Percentiles rank a stretch among this genome's conserved stretches.
These are phyloP conservation scores for Phytophthora pistaciae DNA, from an alignment of 352 stramenopile genomes.

Conservation along the genomic window DNA sequence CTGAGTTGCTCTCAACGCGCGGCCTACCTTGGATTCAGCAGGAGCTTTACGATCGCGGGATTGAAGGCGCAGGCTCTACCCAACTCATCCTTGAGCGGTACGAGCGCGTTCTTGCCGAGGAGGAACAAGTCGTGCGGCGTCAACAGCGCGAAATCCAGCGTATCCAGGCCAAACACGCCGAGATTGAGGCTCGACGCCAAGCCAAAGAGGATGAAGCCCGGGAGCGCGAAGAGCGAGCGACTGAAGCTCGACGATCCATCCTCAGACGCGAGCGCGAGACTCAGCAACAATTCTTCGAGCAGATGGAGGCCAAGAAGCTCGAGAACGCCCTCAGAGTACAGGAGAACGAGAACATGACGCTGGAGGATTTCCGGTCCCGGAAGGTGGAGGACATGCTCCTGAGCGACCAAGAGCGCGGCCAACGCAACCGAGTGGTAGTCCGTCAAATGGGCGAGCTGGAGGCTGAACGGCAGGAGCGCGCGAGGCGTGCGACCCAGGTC, in stretches of 20 bases:
- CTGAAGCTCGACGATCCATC: constrained; percentile 49
- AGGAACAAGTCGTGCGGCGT: constrained; percentile 32
- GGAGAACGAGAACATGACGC: constrained; percentile 61
- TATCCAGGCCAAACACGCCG: constrained; percentile 33
- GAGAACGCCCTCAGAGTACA: constrained; percentile 41
- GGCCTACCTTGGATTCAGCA: constrained; percentile 84
- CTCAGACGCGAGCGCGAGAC: constrained; percentile 51
- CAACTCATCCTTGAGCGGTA: constrained; percentile 56
- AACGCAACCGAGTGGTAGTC: constrained; percentile 48
- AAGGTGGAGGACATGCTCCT: constrained; percentile 51
- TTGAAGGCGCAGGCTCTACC: constrained; percentile 63
- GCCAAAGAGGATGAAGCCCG: constrained; percentile 47
- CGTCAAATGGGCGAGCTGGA: constrained; percentile 61
- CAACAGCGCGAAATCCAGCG: constrained; percentile 17
- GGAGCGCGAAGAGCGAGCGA: constrained; percentile 45
- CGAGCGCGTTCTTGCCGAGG: constrained; percentile 45
- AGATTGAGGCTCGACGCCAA: constrained; percentile 37
- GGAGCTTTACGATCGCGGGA: constrained; percentile 77
- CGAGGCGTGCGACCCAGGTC: constrained; percentile 52
- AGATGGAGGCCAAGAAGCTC: constrained; percentile 69
- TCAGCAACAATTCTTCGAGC: constrained; percentile 62
- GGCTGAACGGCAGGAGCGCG: constrained; percentile 56
- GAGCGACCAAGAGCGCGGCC: constrained; percentile 37
- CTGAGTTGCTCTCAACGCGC: constrained; percentile 36
- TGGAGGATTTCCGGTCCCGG: constrained; percentile 63